Percentiles rank a stretch among this genome's conserved stretches.
Evolutionary conservation across 768 basidiomycete genomes (phyloP).

Genomic region (Russula vinacea): DNA sequence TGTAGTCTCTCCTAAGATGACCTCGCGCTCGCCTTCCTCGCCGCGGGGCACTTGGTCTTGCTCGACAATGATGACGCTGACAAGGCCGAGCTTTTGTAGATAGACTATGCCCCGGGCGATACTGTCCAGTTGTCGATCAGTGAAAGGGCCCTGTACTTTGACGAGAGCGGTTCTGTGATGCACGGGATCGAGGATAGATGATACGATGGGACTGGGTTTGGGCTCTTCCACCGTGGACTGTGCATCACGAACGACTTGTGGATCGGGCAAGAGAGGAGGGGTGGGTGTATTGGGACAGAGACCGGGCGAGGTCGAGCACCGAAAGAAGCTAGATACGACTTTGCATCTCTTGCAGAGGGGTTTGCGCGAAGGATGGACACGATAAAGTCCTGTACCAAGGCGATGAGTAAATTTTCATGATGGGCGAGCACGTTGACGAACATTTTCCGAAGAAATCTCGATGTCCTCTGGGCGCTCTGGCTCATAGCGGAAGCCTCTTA

Average conservation of each 20-base stretch:
- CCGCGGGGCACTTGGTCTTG: slow-evolving; percentile 72
- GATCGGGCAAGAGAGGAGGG: slow-evolving; percentile 33
- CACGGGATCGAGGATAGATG: slow-evolving; percentile 81
- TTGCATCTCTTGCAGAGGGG: slow-evolving; percentile 87
- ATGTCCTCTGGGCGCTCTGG: slow-evolving; percentile 24
- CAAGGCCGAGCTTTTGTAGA: slow-evolving; percentile 91
- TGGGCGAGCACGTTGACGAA: slow-evolving; percentile 9
- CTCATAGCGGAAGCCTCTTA: slow-evolving; percentile 21
- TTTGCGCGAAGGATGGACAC: slow-evolving; percentile 90
- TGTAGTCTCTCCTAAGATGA: slow-evolving; percentile 77
- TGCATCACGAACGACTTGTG: slow-evolving; percentile 36
- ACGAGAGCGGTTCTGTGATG: slow-evolving; percentile 87
- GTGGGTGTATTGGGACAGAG: slow-evolving; percentile 31
- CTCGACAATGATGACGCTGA: slow-evolving; percentile 93
- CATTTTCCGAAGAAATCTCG: slow-evolving; percentile 16
- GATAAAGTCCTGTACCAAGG: slow-evolving; percentile 77
- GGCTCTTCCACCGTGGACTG: slow-evolving; percentile 34
- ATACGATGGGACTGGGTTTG: slow-evolving; percentile 53
- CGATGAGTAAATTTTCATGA: slow-evolving; percentile 19
- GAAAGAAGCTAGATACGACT: slow-evolving; percentile 89
- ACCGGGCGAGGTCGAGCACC: slow-evolving; percentile 52
- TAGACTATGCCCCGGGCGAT: slow-evolving; percentile 92
- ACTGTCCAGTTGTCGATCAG: slow-evolving; percentile 87
- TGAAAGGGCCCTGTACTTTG: slow-evolving; percentile 95
- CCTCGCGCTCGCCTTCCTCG: slow-evolving; percentile 62